Evolutionary conservation across 176 grass and related monocot genomes (phyloP), one percentile per base, ranked within the genome.

Genomic region (Ensete glaucum): DNA sequence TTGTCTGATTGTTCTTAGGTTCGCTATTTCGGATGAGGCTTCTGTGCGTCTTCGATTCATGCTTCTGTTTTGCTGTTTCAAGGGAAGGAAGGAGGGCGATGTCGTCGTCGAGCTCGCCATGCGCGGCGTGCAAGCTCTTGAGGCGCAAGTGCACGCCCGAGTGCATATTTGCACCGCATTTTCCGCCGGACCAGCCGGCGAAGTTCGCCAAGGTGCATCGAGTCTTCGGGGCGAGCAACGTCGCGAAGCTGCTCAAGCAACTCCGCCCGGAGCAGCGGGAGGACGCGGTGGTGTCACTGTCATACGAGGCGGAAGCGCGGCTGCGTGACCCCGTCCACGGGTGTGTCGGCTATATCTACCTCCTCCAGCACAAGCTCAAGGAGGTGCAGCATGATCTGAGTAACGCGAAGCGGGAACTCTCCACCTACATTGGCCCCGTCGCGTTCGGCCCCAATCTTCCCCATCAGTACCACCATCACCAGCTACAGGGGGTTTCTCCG

Each of bases 161-260:
- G 13, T 98, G 94, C 57, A 82, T 93, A 9, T 93, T 98, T 50
- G 83, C 87, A 26, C 94, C 90, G 12, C 89, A 98, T 80, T 98
- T 98, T 78, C 94, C 94, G 72, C 94, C 90, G 2, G 94, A 98
- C 79, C 86, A 93, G 58, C 90, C 90, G 3, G 11, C 54, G 23
- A 88, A 81, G 79, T 98, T 98, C 64, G 80, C 86, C 29, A 89
- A 73, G 75, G 94, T 98, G 57, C 94, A 98, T 88, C 85, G 82
- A 56, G 86, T 98, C 7, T 98, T 93, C 82, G 90, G 94, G 22
- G 90, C 90, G 25, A 98, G 94, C 86, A 98, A 98, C 83, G 90
- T 98, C 4, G 75, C 88, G 21, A 98, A 98, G 82, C 80, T 98
- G 43, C 88, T 98, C 19, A 87, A 82, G 72, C 86, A 98, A 2